These are phyloP conservation scores for Chenopodium suecicum DNA, from an alignment of 148 eudicot species.

Conservation along the genomic window DNA sequence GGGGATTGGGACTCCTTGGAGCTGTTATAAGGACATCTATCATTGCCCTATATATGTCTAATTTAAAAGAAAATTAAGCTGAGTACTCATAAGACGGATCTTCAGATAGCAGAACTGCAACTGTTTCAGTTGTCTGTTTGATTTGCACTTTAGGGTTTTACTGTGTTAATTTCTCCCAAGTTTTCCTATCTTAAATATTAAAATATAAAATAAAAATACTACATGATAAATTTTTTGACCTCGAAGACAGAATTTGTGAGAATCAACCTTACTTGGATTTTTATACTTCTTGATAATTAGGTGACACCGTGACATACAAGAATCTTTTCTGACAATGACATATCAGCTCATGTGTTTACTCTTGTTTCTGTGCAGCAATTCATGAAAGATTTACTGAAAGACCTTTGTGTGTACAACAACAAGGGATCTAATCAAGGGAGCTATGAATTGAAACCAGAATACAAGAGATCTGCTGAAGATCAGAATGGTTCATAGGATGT, in stretches of 20 bases:
- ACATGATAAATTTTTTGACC: neutral
- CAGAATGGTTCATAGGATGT: constrained; percentile 19
- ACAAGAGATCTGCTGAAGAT: constrained; percentile 45
- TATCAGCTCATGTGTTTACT: neutral
- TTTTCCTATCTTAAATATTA: neutral
- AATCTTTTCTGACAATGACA: neutral
- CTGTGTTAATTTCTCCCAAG: neutral
- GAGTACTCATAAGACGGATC: neutral
- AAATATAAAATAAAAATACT: neutral
- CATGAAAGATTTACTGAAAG: constrained; percentile 65
- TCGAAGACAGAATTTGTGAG: neutral
- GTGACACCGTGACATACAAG: neutral
- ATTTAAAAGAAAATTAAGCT: neutral
- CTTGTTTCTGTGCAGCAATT: constrained; percentile 50
- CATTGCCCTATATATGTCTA: neutral
- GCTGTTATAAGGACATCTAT: neutral
- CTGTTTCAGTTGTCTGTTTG: neutral
- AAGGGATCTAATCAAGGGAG: constrained; percentile 66
- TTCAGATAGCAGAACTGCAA: neutral
- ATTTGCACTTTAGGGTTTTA: neutral
- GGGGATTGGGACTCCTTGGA: neutral
- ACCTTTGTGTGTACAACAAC: constrained; percentile 64
- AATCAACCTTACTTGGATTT: neutral
- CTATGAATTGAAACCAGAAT: constrained; percentile 71
- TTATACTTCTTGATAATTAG: neutral